Evolutionary conservation across 179 eudicot genomes (phyloP), one percentile per base, ranked within the genome.

Genomic region (Spinacia oleracea): DNA sequence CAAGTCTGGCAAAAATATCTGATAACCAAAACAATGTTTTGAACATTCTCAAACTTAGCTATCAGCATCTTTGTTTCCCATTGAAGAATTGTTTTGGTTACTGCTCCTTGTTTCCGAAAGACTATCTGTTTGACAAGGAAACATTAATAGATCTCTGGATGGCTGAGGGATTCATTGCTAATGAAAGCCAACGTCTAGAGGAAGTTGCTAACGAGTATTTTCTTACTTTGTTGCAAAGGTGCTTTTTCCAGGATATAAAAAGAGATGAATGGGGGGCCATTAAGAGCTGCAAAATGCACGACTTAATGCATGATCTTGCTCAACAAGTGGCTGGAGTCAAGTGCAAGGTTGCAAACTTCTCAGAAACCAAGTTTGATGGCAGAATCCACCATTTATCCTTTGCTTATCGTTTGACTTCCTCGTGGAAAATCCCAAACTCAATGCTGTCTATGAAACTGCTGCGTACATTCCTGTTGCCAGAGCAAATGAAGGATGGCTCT

Each of bases 231-330:
- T 16, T 51, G 14, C 65, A 59, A 53, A 77, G 80, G 31, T 38
- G 74, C 46, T 77, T 67, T 4, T 69, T 77, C 40, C 80, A 76
- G 62, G 73, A 76, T 65, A 70, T 50, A 21, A 4, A 12, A 31
- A 34, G 1, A 46, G 10, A 77, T 55, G 23, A 40, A 8, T 12
- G 29, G 34, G 80, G 66, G 6, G 18, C 9, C 2, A 58, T 68
- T 40, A 6, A 0, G 2, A 34, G 73, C 0, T 55, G 70, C 23
- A 68, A 65, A 34, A 76, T 76, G 72, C 80, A 53, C 23, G 74
- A 75, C 40, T 62, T 75, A 21, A 75, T 59, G 34, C 70, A 75
- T 14, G 55, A 67, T 77, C 74, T 67, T 55, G 80, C 74, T 53
- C 55, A 23, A 55, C 7, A 23, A 2, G 70, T 73, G 5, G 84